Base-by-base conservation (phyloP, 805 yeast genomes). In the Candida tibetensis region DNA sequence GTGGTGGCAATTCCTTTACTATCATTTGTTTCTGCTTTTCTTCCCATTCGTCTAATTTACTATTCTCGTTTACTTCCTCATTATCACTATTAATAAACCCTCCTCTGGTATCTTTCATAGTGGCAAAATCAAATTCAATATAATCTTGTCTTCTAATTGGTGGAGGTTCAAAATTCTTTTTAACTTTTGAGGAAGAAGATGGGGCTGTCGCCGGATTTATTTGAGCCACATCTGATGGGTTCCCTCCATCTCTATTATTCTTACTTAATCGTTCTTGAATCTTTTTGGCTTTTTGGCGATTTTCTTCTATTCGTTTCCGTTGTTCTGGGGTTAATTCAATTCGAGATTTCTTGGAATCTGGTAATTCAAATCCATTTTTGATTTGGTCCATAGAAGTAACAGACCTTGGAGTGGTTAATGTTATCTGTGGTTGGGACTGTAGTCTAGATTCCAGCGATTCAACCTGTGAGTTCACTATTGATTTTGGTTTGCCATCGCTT, bases 31-130 rank as follows among this genome's bases (percentile, higher is more conserved):
- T 60, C 34, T 76, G 78, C 34, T 65, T 62, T 36, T 66, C 71
- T 45, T 67, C 65, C 70, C 81, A 71, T 42, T 75, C 79, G 30
- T 70, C 73, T 35, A 69, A 51, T 7, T 57, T 49, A 28, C 42
- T 44, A 18, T 44, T 43, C 16, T 57, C 63, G 8, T 28, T 50
- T 42, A 76, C 76, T n/a, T 63, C 64, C 44, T 74, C 71, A 5
- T 36, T 33, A 53, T 57, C 41, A 48, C 63, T 48, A 27, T 54
- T 58, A 46, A 90, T 68, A 55, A 81, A 90, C 16, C 99, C 99
- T 50, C 97, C 98, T 52, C 76, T 74, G 1, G 84, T 69, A 51
- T 93, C 96, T 45, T 78, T 77, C 88, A 95, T 85, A n/a, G 88
- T 84, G 2, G 97, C 77, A 48, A 93, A 77, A 61, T 93, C 97